Evolutionary conservation across 176 grass and related monocot genomes (phyloP), one percentile per base, ranked within the genome.

Genomic region (Aegilops bicornis): DNA sequence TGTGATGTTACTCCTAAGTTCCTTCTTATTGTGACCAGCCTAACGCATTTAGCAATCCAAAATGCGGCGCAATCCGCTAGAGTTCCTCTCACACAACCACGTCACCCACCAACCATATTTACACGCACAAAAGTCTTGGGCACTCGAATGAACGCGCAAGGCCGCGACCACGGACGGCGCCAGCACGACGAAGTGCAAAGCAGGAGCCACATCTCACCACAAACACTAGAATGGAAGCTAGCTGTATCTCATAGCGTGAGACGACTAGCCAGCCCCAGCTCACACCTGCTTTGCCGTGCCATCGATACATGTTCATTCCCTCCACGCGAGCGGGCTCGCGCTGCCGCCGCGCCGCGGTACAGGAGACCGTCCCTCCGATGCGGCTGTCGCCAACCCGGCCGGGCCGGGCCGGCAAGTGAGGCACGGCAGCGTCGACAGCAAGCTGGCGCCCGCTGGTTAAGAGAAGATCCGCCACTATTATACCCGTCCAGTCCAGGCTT

Each of bases 341-440:
- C 48, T 62, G 52, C 66, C 50, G 6, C 73, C 62, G 43, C 65
- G 16, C 16, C 9, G 75, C 75, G 0, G 87, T 56, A 27, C 81
- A 72, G 25, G 81, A 58, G 75, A 13, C 29, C 67, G 65, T 10
- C 22, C 68, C 31, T 17, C 23, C 40, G 39, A 58, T 73, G 59
- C 62, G 63, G 69, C 54, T 82, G 82, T 65, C 76, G 45, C 39
- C 27, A 64, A 0, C 75, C 29, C 73, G 45, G 77, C 29, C 74
- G 13, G 83, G 61, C 47, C 73, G 31, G 82, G 42, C 43, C 54
- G 82, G 63, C 84, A 73, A 48, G 60, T 62, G 58, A 7, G 43
- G 73, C 89, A 50, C 75, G 80, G 73, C 80, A 65, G 56, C 64
- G 84, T 54, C 73, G 84, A 63, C 69, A 43, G 14, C 47, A 58